Base-by-base conservation (phyloP, 768 basidiomycete species). In the Pleurotus ostreatus region DNA sequence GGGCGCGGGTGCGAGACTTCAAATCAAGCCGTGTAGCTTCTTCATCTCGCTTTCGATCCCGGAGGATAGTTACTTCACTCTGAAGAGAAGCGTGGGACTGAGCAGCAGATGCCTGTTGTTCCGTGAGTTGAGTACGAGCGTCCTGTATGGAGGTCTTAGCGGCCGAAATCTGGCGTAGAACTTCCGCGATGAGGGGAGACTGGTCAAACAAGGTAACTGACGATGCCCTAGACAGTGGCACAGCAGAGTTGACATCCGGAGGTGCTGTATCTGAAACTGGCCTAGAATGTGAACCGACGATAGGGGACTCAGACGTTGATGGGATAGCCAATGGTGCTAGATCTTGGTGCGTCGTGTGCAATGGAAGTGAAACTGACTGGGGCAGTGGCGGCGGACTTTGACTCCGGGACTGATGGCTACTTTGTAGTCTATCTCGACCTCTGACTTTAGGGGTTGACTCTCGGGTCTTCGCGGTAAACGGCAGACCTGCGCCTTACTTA, bases 301-400 rank as follows among this genome's bases (percentile, higher is more conserved):
- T 39, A 20, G 39, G 37, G 5, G 58, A 61, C 59, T 67, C 65
- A 64, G 63, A 13, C 16, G 9, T 41, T 20, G 51, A 65, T 55
- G 67, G 51, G 15, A 53, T 53, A 64, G 59, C 71, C 70, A 57
- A 59, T 37, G 52, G 54, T 12, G 51, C 38, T 55, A 46, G 66
- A 58, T 55, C 46, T 39, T 55, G 69, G 58, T 58, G 71, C 16
- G 80, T 78, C 11, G 86, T 74, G 66, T 93, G 91, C 59, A 93
- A 70, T 47, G 91, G 91, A 2, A 93, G 70, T 11, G 88, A 86
- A 13, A 79, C 91, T 3, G 90, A 88, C 71, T 92, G 89, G 22
- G 91, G 91, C 16, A 92, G 76, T 37, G 91, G 92, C 1, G 92
- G 92, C 0, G 92, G 91, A 0, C 88, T 84, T n/a, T 80, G 81